Evolutionary conservation across 495 filamentous ascomycete species (phyloP), one percentile per base, ranked within the genome.

Genomic region (Aspergillus nanangensis): DNA sequence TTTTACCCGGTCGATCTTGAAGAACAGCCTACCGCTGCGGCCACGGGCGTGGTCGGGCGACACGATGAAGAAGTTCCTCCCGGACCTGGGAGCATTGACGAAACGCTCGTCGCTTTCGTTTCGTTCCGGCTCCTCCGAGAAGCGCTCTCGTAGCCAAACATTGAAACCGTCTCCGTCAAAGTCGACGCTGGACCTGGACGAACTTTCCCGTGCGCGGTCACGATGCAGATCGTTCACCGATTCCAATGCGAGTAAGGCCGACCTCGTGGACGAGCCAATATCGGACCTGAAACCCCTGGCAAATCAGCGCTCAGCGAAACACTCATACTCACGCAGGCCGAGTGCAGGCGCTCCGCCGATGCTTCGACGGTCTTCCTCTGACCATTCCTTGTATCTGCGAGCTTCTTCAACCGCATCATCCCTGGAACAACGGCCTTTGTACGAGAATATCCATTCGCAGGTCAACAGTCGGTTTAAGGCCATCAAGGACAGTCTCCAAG

Each of bases 381-480:
- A 93, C 55, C 81, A 88, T 31, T 90, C 86, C 3, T 62, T 93
- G 38, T 76, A 87, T 23, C 63, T 80, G 40, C 61, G 69, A 21
- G 69, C 80, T 1, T 71, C 88, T 1, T 95, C 90, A 0, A 72
- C 79, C 7, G 83, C 83, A 0, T 90, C 90, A 0, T 94, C 91
- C 1, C 69, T 94, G 5, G 92, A 91, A 2, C 88, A 96, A 55
- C 89, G 93, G 50, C 76, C 80, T n/a, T 79, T 84, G 35, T 97
- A 92, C 63, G 77, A 84, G 40, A 74, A 92, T 66, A 79, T 94
- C 5, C 79, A 83, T 36, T 65, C 70, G 9, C 82, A 88, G 57
- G 83, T 89, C 44, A 97, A 96, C 53, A 88, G 86, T 45, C 78
- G 92, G 22, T 69, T 93, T 53, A 95, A 95, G 67, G 92, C 92